These are phyloP conservation scores for Clitopilus hobsonii DNA, from an alignment of 768 basidiomycete species.

Conservation along the genomic window DNA sequence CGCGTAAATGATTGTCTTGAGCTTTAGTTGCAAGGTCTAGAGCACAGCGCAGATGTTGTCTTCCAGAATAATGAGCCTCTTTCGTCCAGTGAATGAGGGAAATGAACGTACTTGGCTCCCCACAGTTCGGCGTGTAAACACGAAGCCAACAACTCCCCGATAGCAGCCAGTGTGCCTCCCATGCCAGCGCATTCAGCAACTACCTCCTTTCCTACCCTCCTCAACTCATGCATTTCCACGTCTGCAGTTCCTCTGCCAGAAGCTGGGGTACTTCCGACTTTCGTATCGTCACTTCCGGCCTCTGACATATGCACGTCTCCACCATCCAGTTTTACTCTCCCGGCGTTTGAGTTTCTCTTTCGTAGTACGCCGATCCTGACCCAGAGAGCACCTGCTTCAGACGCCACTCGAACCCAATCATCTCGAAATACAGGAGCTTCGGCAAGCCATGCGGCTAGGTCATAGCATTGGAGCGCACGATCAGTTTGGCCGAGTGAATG, in stretches of 20 bases:
- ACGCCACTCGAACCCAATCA: constrained; percentile 41
- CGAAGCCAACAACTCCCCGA: constrained; percentile 52
- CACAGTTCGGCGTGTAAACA: constrained; percentile 52
- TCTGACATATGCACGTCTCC: constrained; percentile 10
- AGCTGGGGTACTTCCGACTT: not conserved
- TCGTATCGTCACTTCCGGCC: not conserved
- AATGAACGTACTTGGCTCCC: constrained; percentile 50
- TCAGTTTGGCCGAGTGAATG: constrained; percentile 54
- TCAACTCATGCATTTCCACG: constrained; percentile 24
- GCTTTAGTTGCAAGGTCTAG: constrained; percentile 52
- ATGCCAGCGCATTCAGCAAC: constrained; percentile 40
- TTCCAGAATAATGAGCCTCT: constrained; percentile 17
- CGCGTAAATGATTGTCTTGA: constrained; percentile 71
- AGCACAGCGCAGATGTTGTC: constrained; percentile 55
- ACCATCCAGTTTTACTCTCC: constrained; percentile 11
- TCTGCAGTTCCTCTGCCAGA: constrained; percentile 12
- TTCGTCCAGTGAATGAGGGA: not conserved
- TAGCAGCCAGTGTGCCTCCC: constrained; percentile 50
- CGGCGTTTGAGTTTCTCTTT: not conserved
- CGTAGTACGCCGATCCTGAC: constrained; percentile 39
- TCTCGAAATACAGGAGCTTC: constrained; percentile 13
- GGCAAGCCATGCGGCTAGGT: constrained; percentile 50
- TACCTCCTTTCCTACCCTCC: constrained; percentile 29
- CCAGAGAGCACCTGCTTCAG: constrained; percentile 47
- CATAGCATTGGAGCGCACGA: constrained; percentile 59